phyloP scores from a whole-genome alignment of 192 early-diverging fungal species.

The Entomortierella lignicola region DNA sequence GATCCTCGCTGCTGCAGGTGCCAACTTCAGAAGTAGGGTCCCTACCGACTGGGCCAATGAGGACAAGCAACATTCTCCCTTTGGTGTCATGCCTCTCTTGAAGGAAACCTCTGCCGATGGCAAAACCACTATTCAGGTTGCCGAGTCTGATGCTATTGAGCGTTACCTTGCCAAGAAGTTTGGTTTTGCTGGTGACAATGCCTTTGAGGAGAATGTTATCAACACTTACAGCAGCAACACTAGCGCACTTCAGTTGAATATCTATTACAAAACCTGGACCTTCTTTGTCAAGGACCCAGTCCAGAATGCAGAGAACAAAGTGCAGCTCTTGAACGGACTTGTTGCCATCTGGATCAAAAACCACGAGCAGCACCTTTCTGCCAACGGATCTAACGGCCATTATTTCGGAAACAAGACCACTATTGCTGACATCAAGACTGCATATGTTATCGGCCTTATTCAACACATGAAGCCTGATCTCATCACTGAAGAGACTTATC shows the following conservation, averaged over 20 bases:
- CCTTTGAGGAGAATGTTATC: conserved; percentile 47
- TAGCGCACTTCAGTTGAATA: neutral
- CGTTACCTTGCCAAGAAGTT: conserved; percentile 59
- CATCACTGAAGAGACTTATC: conserved; percentile 19
- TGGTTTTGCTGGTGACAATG: conserved; percentile 35
- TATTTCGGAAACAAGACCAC: conserved; percentile 61
- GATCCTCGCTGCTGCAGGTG: conserved; percentile 56
- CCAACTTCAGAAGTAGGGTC: conserved; percentile 33
- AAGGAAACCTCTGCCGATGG: conserved; percentile 49
- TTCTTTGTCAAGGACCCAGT: conserved; percentile 6
- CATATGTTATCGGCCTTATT: neutral
- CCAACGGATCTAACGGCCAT: conserved; percentile 67
- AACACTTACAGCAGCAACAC: conserved; percentile 35
- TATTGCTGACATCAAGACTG: conserved; percentile 53
- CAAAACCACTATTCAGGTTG: conserved; percentile 38
- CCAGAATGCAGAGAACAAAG: conserved; percentile 14
- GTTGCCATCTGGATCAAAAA: conserved; percentile 21
- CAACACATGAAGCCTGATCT: neutral
- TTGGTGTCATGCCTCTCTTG: conserved; percentile 62
- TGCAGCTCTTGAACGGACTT: conserved; percentile 5
- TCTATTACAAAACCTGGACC: neutral
- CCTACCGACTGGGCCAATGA: conserved; percentile 56
- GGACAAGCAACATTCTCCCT: conserved; percentile 45
- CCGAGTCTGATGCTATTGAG: conserved; percentile 59
- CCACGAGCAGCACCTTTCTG: conserved; percentile 54